Percentiles rank a stretch among this genome's conserved stretches.
These are phyloP conservation scores for Pseudogymnoascus sp. DNA, from an alignment of 2,329 filamentous ascomycete species.

Conservation along the genomic window DNA sequence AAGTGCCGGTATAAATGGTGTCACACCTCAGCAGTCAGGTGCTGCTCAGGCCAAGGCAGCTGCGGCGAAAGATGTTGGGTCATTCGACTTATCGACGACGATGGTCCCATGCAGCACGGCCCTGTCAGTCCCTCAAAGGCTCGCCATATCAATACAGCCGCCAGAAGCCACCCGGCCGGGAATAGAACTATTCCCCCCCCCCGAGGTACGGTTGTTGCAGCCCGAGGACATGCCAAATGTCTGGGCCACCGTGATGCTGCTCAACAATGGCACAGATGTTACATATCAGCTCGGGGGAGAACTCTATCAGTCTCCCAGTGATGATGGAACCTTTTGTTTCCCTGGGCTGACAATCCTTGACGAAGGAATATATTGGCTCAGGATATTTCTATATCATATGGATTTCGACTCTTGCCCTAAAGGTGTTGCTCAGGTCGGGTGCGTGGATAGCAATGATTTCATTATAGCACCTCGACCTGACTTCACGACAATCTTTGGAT, in stretches of 20 bases:
- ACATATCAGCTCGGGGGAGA: neutral
- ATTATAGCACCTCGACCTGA: neutral
- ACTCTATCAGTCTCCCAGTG: neutral
- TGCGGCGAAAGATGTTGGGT: no score
- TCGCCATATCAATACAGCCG: neutral
- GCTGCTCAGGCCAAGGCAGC: no score
- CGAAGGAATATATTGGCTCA: neutral
- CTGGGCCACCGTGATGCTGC: neutral
- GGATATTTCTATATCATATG: neutral
- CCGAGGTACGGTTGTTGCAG: no score
- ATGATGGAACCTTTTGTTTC: neutral
- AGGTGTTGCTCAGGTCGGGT: neutral
- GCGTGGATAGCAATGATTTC: neutral
- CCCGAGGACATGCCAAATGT: neutral
- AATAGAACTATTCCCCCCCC: no score
- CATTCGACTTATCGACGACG: no score
- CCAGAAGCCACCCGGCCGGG: no score
- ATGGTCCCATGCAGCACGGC: no score
- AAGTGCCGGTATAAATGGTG: no score
- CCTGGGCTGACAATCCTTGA: neutral
- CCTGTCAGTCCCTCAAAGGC: no score
- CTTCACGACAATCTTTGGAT: neutral
- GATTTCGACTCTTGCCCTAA: neutral
- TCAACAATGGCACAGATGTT: neutral
- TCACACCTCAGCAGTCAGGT: no score